Evolutionary conservation across 345 rosid genomes (phyloP).

Genomic region (Gossypium stocksii): DNA sequence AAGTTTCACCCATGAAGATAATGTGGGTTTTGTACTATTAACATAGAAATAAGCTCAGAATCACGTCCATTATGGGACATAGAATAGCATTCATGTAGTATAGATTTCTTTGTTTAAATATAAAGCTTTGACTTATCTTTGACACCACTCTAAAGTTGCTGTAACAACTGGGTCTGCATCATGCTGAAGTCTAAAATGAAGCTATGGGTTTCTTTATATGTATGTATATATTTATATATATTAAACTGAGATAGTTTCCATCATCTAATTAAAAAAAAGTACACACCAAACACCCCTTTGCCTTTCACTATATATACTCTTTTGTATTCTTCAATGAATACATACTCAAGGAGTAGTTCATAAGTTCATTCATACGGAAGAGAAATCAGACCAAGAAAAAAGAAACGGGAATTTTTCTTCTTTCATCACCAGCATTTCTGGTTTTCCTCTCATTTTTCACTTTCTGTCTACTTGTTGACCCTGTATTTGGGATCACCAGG

Average conservation of each 20-base stretch:
- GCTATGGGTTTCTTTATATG: no score
- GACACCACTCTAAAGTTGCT: constrained; percentile 65
- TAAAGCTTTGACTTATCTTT: constrained; percentile 36
- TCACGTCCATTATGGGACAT: constrained; percentile 1
- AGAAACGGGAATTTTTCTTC: constrained; percentile 28
- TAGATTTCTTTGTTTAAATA: background rate
- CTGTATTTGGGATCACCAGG: constrained; percentile 52
- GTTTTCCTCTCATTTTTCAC: constrained; percentile 23
- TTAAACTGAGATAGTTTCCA: background rate
- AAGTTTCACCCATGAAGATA: background rate
- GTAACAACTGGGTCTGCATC: constrained; percentile 44
- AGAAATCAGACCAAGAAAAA: background rate
- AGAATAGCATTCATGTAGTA: background rate
- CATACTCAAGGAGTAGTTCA: background rate
- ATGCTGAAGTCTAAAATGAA: constrained; percentile 8
- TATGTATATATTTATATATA: no score
- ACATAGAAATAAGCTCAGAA: background rate
- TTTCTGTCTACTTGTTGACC: constrained; percentile 29
- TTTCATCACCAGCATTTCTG: constrained; percentile 23
- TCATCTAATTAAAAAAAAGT: constrained; percentile 18
- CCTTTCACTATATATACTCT: constrained; percentile 30
- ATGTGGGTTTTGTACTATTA: background rate
- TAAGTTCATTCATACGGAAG: background rate
- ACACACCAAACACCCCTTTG: constrained; percentile 22
- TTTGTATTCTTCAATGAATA: background rate